A percentile compares a stretch with the other conserved stretches of the same genome.
phyloP scores from a whole-genome alignment of 768 basidiomycete genomes.

The Pulveroboletus sp. region DNA sequence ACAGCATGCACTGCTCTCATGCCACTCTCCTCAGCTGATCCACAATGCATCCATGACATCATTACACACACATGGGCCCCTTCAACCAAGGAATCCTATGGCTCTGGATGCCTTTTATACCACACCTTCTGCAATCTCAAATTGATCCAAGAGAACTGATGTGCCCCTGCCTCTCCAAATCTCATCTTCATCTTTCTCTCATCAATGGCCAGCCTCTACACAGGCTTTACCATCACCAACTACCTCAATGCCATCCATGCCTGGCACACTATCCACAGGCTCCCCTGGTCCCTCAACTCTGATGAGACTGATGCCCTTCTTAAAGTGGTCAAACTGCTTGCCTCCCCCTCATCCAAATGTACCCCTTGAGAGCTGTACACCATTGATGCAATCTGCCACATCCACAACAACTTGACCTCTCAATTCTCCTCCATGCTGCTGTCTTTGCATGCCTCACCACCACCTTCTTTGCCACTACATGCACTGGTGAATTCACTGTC shows the following conservation, averaged over 20 bases:
- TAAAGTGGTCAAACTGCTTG: constrained; percentile 8
- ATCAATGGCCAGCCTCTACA: neutral
- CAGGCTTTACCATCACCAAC: constrained; percentile 8
- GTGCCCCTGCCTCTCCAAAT: constrained; percentile 3
- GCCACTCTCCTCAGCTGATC: neutral
- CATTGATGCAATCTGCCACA: too few relatives aligned
- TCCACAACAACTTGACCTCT: too few relatives aligned
- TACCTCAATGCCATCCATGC: constrained; percentile 17
- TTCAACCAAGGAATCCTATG: constrained; percentile 27
- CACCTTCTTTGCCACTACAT: too few relatives aligned
- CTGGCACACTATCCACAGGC: constrained; percentile 28
- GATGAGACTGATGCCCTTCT: constrained; percentile 17
- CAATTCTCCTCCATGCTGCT: too few relatives aligned
- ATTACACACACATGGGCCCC: neutral
- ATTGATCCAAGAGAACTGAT: constrained; percentile 6
- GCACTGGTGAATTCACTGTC: too few relatives aligned
- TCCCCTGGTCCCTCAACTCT: constrained; percentile 8
- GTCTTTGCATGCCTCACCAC: too few relatives aligned
- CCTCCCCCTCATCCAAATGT: constrained; percentile 14
- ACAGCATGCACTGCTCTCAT: too few relatives aligned
- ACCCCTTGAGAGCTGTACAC: too few relatives aligned
- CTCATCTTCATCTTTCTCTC: constrained; percentile 19
- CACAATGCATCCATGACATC: neutral
- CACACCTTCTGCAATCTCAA: constrained; percentile 38
- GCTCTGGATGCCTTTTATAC: constrained; percentile 27